Evolutionary conservation across 257 asterid genomes (phyloP).

Genomic region (Henckelia pumila): DNA sequence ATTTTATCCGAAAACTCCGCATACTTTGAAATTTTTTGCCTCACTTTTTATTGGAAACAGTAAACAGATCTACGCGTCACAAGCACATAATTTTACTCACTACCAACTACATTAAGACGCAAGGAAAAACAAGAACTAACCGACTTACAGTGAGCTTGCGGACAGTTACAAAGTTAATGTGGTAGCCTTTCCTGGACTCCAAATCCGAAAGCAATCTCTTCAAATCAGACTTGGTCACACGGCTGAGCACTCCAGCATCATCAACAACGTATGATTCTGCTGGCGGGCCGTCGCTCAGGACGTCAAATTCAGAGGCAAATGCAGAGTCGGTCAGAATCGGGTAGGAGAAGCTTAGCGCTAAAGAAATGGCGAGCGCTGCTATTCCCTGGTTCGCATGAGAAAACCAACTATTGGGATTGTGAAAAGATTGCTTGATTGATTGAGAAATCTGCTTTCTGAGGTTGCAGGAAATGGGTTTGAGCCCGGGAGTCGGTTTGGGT

Average conservation of each 20-base stretch:
- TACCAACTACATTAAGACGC: neutral
- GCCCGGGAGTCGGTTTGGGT: conserved; percentile 38
- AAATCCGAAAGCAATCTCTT: conserved; percentile 77
- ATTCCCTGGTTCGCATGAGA: conserved; percentile 70
- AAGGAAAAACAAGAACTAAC: neutral
- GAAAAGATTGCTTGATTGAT: conserved; percentile 32
- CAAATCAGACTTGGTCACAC: conserved; percentile 81
- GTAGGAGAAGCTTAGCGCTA: conserved; percentile 62
- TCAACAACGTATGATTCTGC: conserved; percentile 73
- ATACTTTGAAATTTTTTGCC: neutral
- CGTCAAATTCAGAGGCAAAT: conserved; percentile 86
- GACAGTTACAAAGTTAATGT: conserved; percentile 79
- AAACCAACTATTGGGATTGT: conserved; percentile 55
- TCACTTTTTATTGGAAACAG: neutral
- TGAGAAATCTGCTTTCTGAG: conserved; percentile 39
- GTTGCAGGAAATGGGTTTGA: conserved; percentile 56
- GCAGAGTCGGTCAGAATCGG: conserved; percentile 59
- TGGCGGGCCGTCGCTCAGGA: conserved; percentile 77
- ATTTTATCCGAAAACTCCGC: neutral
- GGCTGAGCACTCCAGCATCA: conserved; percentile 96
- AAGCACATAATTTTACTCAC: conserved; percentile 5
- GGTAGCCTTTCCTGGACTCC: conserved; percentile 93
- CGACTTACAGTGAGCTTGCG: conserved; percentile 87
- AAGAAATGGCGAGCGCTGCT: conserved; percentile 81
- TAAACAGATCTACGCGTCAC: neutral